Evolutionary conservation across 805 yeast genomes (phyloP).

Genomic region (Hanseniaspora lindneri): DNA sequence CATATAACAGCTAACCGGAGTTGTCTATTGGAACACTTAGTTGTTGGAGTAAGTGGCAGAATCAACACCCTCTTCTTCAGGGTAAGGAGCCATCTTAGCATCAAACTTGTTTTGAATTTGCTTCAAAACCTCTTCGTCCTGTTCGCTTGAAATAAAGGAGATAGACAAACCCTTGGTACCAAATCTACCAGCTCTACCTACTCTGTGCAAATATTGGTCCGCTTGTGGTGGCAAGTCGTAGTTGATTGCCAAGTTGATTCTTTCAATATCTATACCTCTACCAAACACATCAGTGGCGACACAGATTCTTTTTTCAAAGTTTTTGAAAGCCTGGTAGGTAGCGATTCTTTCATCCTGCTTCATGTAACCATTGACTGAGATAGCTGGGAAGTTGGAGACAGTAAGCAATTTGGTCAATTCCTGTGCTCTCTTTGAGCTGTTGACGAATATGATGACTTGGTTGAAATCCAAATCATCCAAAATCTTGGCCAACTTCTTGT

Average conservation of each 20-base stretch:
- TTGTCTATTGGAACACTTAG: slow-evolving; percentile 26
- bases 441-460: slow-evolving; percentile 94
- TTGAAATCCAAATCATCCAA: slow-evolving; percentile 91
- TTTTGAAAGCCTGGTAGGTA: slow-evolving; percentile 90
- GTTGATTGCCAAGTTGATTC: slow-evolving; percentile 95
- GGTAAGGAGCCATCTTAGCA: slow-evolving; percentile 88
- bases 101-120: slow-evolving; percentile 96
- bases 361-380: slow-evolving; percentile 89
- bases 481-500: slow-evolving; percentile 80
- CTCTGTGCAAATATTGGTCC: slow-evolving; percentile 97
- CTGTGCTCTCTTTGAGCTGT: slow-evolving; percentile 81
- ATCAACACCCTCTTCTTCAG: slow-evolving; percentile 87
- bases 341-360: slow-evolving; percentile 97
- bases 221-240: slow-evolving; percentile 94
- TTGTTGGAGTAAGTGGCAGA: slow-evolving; percentile 97
- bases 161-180: slow-evolving; percentile 98
- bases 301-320: slow-evolving; percentile 96
- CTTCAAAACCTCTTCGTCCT: slow-evolving; percentile 78
- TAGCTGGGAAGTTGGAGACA: slow-evolving; percentile 92
- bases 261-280: slow-evolving; percentile 98
- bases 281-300: slow-evolving; percentile 97
- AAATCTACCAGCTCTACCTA: slow-evolving; percentile 99
- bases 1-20: too few species aligned
- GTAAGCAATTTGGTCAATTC: slow-evolving; percentile 79
- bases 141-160: slow-evolving; percentile 73